Evolutionary conservation across 192 early-diverging fungal genomes (phyloP).

Genomic region (Phycomyces blakesleeanus): DNA sequence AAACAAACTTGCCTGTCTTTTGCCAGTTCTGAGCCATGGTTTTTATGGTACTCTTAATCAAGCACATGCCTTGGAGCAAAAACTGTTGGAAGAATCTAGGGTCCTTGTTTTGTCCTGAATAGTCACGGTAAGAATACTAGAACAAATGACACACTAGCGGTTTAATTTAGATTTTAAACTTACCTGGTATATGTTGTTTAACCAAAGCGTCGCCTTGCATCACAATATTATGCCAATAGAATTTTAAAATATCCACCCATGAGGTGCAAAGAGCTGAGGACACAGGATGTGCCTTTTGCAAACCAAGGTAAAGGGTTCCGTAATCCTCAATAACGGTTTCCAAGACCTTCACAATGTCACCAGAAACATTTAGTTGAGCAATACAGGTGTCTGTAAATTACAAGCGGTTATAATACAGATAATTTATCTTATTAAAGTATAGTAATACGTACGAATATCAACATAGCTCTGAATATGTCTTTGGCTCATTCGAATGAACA

Average conservation of each 20-base stretch:
- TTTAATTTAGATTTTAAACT: not conserved
- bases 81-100: constrained; percentile 48
- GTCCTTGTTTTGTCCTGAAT: constrained; percentile 15
- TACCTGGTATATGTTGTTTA: constrained; percentile 7
- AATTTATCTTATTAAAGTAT: not conserved
- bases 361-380: constrained; percentile 16
- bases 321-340: constrained; percentile 40
- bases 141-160: not conserved
- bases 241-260: constrained; percentile 59
- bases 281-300: constrained; percentile 63
- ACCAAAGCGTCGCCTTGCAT: constrained; percentile 14
- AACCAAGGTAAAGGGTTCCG: constrained; percentile 77
- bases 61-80: constrained; percentile 69
- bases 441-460: constrained; percentile 39
- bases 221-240: constrained; percentile 62
- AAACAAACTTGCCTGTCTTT: constrained; percentile 22
- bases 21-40: constrained; percentile 44
- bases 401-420: not conserved
- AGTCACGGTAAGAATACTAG: not conserved
- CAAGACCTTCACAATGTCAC: not conserved
- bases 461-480: constrained; percentile 56
- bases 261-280: constrained; percentile 60
- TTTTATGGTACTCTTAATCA: constrained; percentile 65
- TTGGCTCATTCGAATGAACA: constrained; percentile 44
- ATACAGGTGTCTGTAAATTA: not conserved